phyloP scores from a whole-genome alignment of 2,329 filamentous ascomycete species.

The Cryoendolithus antarcticus region DNA sequence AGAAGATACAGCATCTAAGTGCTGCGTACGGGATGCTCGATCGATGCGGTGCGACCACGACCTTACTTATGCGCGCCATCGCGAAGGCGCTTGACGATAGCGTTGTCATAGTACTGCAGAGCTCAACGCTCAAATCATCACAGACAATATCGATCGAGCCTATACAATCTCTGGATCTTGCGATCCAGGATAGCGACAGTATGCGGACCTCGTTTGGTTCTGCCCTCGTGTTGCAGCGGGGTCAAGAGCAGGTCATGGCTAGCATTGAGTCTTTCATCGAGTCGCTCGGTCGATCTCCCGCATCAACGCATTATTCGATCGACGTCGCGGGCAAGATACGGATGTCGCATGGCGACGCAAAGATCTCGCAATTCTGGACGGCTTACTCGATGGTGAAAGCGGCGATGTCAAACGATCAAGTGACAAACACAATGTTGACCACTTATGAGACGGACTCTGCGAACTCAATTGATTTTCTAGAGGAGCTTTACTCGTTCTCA shows the following conservation, averaged over 20 bases:
- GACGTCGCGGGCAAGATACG: slow-evolving; percentile 54
- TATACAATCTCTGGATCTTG: slow-evolving; percentile 13
- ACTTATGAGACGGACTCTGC: not conserved
- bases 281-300: slow-evolving; percentile 12
- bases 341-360: slow-evolving; percentile 43
- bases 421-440: too few relatives aligned
- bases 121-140: slow-evolving; percentile 7
- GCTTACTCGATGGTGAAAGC: slow-evolving; percentile 35
- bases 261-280: slow-evolving; percentile 23
- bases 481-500: slow-evolving; percentile 60
- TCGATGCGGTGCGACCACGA: slow-evolving; percentile 50
- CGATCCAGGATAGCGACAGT: slow-evolving; percentile 1
- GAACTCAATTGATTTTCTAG: slow-evolving; percentile 22
- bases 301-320: slow-evolving; percentile 35
- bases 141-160: slow-evolving; percentile 6
- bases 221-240: slow-evolving; percentile 16
- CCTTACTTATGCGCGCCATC: slow-evolving; percentile 55
- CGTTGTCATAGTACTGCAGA: slow-evolving; percentile 39
- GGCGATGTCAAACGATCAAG: too few relatives aligned
- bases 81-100: slow-evolving; percentile 62
- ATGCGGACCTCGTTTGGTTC: slow-evolving; percentile 10
- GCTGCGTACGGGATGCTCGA: slow-evolving; percentile 57
- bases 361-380: slow-evolving; percentile 69
- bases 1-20: slow-evolving; percentile 63
- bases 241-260: slow-evolving; percentile 15